Evolutionary conservation across 108 stramenopile species (phyloP).

Genomic region (Poteriospumella lacustris): DNA sequence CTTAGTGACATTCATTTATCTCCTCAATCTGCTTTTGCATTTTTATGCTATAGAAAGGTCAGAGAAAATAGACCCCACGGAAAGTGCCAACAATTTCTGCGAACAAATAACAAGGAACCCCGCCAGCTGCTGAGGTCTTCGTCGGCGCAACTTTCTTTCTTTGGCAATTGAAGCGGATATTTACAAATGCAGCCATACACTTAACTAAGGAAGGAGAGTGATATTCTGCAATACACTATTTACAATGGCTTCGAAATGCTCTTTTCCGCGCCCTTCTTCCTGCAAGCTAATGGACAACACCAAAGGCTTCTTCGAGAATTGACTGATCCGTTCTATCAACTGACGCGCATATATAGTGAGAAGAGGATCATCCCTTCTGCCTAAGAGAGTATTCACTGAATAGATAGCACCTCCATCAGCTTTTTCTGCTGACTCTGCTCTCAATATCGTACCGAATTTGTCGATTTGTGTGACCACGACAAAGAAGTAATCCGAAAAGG

Average conservation of each 20-base stretch:
- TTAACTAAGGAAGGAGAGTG: too few species aligned
- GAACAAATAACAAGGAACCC: too few species aligned
- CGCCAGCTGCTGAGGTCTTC: too few species aligned
- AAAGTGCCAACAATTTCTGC: too few species aligned
- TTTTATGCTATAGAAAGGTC: too few species aligned
- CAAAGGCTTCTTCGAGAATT: not conserved
- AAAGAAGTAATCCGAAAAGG: not conserved
- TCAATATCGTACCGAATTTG: slow-evolving; percentile 3
- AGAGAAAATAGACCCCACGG: too few species aligned
- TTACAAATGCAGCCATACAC: too few species aligned
- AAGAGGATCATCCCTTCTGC: slow-evolving; percentile 31
- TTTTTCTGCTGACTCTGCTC: not conserved
- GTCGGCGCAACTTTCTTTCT: too few species aligned
- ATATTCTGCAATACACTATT: too few species aligned
- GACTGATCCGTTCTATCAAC: slow-evolving; percentile 4
- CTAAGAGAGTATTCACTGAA: slow-evolving; percentile 14
- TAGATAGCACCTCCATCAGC: not conserved
- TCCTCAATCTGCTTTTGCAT: too few species aligned
- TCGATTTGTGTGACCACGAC: slow-evolving; percentile 17
- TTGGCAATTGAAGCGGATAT: too few species aligned
- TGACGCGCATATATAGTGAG: slow-evolving; percentile 30
- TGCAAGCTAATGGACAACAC: slow-evolving; percentile 9
- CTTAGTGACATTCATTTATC: too few species aligned
- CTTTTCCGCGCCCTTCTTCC: slow-evolving; percentile 11
- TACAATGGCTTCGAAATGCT: not conserved